Evolutionary conservation across 371 early-diverging fungal genomes (phyloP), one percentile per base, ranked within the genome.

Genomic region (Apophysomyces elegans): DNA sequence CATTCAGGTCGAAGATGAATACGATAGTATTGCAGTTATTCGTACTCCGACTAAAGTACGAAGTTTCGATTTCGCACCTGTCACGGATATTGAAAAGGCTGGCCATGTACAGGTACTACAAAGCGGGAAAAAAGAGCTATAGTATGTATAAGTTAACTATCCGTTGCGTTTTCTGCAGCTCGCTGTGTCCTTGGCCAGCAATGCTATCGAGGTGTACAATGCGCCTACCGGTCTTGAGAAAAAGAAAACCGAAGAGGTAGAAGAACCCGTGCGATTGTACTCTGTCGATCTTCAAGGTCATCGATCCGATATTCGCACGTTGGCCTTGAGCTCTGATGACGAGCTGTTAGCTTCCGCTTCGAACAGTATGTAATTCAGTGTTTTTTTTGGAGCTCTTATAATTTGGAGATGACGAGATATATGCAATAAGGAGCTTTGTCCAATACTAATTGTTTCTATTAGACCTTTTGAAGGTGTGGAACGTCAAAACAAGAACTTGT

Each of bases 261-360:
- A 68, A 16, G 90, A 88, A 59, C 86, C 88, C 39, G 69, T 77
- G 62, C 77, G 81, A 57, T 65, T 86, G 18, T 83, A 85, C 59
- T 82, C 90, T 1, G 68, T 98, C 38, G 97, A 96, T 69, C 70
- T 91, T 45, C 86, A 84, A 35, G 99, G 99, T 12, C 99, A 98
- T 76, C 89, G 98, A 12, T 86, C 89, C 14, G 98, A 98, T 76
- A 85, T 96, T 56, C 93, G 97, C 58, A 84, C 93, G 1, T 72
- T 97, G 39, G 86, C 95, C 13, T 80, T 98, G 18, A 93, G 93
- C 67, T 84, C 88, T 5, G 95, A 97, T 74, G 95, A 94, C 68
- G 92, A 92, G 65, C 73, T 95, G 57, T 75, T 97, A 14, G 90
- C 89, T 21, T 91, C 96, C 21, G 94, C 91, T 3, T 94, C 95